Percentiles rank a stretch among this genome's conserved stretches.
phyloP scores from a whole-genome alignment of 2,329 filamentous ascomycete genomes.

The Venturia oleaginea region DNA sequence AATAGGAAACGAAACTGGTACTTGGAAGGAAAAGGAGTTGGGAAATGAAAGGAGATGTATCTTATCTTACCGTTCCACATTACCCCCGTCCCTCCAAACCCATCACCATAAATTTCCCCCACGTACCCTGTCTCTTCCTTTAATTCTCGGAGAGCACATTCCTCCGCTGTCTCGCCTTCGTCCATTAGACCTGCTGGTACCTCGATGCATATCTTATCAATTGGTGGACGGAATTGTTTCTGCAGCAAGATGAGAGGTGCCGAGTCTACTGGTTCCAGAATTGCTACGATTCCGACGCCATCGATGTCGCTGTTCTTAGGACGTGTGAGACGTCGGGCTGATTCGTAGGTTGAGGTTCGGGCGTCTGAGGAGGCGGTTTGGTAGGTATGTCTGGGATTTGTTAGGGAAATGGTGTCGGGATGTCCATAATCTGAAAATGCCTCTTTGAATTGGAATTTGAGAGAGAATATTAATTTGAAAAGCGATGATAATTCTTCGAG shows the following conservation, averaged over 20 bases:
- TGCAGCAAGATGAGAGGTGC: constrained; percentile 30
- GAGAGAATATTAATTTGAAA: background rate
- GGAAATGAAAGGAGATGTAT: too few species aligned
- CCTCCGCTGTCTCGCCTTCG: constrained; percentile 47
- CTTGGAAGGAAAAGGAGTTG: constrained; percentile 16
- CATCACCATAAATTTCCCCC: constrained; percentile 33
- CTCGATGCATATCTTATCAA: constrained; percentile 52
- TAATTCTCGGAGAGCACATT: constrained; percentile 51
- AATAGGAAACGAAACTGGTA: background rate
- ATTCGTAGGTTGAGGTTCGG: constrained; percentile 57
- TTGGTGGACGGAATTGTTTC: constrained; percentile 51
- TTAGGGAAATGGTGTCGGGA: background rate
- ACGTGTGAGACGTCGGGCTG: constrained; percentile 60
- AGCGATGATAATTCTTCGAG: background rate
- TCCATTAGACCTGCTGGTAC: constrained; percentile 55
- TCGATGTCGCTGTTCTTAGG: constrained; percentile 55
- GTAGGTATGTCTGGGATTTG: constrained; percentile 39
- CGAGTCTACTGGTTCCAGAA: constrained; percentile 34
- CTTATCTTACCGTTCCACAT: constrained; percentile 39
- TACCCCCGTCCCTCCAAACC: constrained; percentile 30
- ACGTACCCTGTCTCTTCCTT: constrained; percentile 58
- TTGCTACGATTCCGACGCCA: constrained; percentile 63
- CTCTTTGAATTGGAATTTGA: background rate
- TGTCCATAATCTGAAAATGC: background rate
- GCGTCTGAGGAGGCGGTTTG: constrained; percentile 48